Conservation (phyloP, 2,329 filamentous ascomycete species). For the Aspergillus clavatus region DNA sequence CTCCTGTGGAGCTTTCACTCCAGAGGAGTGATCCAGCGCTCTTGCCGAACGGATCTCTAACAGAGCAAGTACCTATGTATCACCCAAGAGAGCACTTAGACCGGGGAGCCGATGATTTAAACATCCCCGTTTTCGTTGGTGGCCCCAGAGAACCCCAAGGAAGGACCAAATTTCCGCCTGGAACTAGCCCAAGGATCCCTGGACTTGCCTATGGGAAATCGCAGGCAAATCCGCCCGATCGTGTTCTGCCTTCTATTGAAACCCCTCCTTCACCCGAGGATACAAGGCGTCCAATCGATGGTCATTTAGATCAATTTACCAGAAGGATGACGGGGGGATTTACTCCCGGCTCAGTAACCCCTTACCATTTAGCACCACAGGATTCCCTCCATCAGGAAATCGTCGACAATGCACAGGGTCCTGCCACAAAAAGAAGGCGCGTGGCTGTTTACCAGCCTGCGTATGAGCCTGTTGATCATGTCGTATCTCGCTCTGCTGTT, state of each 20-base stretch:
- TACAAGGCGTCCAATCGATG: slow-evolving; percentile 20
- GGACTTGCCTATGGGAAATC: slow-evolving; percentile 13
- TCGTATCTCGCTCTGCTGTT: slow-evolving; percentile 10
- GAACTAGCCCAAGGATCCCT: slow-evolving; percentile 13
- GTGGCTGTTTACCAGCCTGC: slow-evolving; percentile 19
- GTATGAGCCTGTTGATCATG: slow-evolving; percentile 11
- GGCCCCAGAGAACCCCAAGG: slow-evolving; percentile 22
- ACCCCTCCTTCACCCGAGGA: slow-evolving; percentile 18
- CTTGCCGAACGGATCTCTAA: slow-evolving; percentile 17
- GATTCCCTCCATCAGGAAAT: slow-evolving; percentile 17
- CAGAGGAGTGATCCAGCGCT: slow-evolving; percentile 16
- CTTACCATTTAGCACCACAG: slow-evolving; percentile 19
- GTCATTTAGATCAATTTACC: slow-evolving; percentile 24
- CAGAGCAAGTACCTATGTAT: slow-evolving; percentile 17
- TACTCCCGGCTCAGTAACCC: slow-evolving; percentile 28
- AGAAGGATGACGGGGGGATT: slow-evolving; percentile 26
- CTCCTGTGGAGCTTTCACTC: not conserved
- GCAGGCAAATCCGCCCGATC: slow-evolving; percentile 23
- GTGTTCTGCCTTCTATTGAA: slow-evolving; percentile 36
- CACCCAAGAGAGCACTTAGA: slow-evolving; percentile 16
- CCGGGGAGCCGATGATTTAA: slow-evolving; percentile 15
- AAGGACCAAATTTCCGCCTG: slow-evolving; percentile 14
- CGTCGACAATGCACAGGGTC: slow-evolving; percentile 23
- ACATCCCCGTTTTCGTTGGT: slow-evolving; percentile 31
- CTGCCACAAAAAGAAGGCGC: slow-evolving; percentile 31